Conservation (phyloP, 371 early-diverging fungal species). For the Vairimorpha necatrix region DNA sequence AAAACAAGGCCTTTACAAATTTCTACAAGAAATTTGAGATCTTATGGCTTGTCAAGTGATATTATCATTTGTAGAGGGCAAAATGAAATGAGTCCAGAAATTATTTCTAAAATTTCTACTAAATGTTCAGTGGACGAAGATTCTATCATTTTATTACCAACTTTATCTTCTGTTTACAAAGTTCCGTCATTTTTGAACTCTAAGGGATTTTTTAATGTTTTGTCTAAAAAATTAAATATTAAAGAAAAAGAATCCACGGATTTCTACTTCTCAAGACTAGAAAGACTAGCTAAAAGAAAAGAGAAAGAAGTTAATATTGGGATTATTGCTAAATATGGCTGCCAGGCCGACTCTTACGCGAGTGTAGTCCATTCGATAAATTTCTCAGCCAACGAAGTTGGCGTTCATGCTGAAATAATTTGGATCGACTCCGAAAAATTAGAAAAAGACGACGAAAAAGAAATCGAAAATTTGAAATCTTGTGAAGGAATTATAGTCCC, state of each 20-base stretch:
- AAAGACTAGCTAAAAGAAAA: neutral
- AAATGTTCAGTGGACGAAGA: conserved; percentile 87
- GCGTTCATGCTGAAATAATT: conserved; percentile 73
- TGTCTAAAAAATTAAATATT: conserved; percentile 66
- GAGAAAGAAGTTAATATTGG: conserved; percentile 73
- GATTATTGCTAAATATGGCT: conserved; percentile 87
- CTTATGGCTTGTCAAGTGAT: conserved; percentile 87
- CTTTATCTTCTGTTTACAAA: conserved; percentile 85
- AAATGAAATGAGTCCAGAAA: conserved; percentile 72
- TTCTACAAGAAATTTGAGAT: conserved; percentile 82
- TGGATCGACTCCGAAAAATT: conserved; percentile 83
- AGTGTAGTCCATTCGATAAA: conserved; percentile 87
- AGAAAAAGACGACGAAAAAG: conserved; percentile 67
- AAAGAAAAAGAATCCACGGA: neutral
- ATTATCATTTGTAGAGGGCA: conserved; percentile 86
- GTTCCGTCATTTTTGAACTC: conserved; percentile 80
- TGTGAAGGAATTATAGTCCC: conserved; percentile 88
- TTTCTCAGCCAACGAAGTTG: conserved; percentile 70
- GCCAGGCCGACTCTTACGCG: conserved; percentile 85
- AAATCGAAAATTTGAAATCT: conserved; percentile 62
- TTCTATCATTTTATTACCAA: conserved; percentile 82
- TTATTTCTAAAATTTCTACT: conserved; percentile 85
- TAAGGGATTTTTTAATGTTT: conserved; percentile 73
- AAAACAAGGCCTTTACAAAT: conserved; percentile 97
- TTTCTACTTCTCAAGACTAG: neutral